phyloP scores from a whole-genome alignment of 768 basidiomycete species.

The Tylopilus sp. region DNA sequence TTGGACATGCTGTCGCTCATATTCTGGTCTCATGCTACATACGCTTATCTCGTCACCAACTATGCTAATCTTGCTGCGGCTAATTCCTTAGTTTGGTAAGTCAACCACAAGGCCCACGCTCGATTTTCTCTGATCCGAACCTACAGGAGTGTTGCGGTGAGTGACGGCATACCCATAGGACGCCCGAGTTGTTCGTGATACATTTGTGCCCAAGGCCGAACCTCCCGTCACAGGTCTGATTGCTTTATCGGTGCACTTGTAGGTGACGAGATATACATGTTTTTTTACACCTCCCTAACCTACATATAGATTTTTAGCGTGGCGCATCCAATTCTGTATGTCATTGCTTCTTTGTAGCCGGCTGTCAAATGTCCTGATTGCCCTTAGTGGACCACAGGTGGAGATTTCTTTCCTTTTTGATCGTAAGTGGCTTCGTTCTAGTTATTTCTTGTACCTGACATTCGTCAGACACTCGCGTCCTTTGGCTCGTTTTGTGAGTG shows the following conservation, averaged over 20 bases:
- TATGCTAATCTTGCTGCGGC: background rate
- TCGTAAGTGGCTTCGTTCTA: background rate
- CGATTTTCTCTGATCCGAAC: background rate
- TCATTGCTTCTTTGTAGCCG: background rate
- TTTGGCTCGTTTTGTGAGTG: conserved; percentile 1
- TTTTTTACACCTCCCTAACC: background rate
- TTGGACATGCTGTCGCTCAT: conserved; percentile 1
- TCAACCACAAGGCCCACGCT: background rate
- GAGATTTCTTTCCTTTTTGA: background rate
- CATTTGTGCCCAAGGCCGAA: conserved; percentile 1
- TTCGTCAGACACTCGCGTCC: background rate
- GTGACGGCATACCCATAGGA: too few relatives aligned
- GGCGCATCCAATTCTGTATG: conserved; percentile 4
- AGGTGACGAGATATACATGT: background rate
- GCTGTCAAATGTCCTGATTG: background rate
- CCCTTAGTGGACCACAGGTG: conserved; percentile 1
- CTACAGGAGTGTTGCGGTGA: background rate
- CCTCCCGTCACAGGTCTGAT: conserved; percentile 1
- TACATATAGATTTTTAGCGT: background rate
- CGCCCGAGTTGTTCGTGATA: too few relatives aligned
- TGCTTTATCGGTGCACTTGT: conserved; percentile 3
- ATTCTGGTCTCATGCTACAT: background rate
- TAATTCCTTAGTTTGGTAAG: background rate
- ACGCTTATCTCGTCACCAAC: background rate
- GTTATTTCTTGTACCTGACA: background rate